Evolutionary conservation across 495 filamentous ascomycete species (phyloP).

Genomic region (Schizothecium vesticola): DNA sequence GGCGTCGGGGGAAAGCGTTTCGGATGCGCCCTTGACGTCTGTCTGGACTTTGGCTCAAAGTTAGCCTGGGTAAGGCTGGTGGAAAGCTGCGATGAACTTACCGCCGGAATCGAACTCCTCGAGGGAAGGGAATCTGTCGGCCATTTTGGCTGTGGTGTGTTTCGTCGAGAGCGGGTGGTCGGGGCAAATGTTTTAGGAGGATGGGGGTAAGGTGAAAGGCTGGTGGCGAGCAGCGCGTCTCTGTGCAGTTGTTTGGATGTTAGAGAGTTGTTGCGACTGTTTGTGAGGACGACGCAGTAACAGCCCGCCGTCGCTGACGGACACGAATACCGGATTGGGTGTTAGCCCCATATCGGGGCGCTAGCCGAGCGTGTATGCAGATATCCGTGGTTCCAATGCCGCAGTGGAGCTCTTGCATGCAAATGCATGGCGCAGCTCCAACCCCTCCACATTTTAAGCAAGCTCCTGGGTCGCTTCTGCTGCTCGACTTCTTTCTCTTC

Average conservation of each 20-base stretch:
- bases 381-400: background rate
- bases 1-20: slow-evolving; percentile 55
- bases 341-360: slow-evolving; percentile 5
- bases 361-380: background rate
- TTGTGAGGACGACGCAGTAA: background rate
- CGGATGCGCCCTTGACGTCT: slow-evolving; percentile 37
- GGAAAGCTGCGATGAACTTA: slow-evolving; percentile 31
- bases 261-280: slow-evolving; percentile 1
- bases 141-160: slow-evolving; percentile 53
- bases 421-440: slow-evolving; percentile 12
- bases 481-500: slow-evolving; percentile 9
- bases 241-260: background rate
- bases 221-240: background rate
- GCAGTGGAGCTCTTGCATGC: slow-evolving; percentile 12
- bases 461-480: slow-evolving; percentile 3
- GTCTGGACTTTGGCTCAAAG: slow-evolving; percentile 36
- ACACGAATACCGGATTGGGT: background rate
- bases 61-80: slow-evolving; percentile 23
- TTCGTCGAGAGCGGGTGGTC: background rate
- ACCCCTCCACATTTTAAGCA: slow-evolving; percentile 11
- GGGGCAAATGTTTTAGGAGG: background rate
- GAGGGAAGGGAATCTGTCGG: slow-evolving; percentile 91
- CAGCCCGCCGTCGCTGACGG: background rate
- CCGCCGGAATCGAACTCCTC: slow-evolving; percentile 92
- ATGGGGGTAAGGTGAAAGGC: background rate